Percentiles rank a stretch among this genome's conserved stretches.
These are phyloP conservation scores for Cercospora sesami DNA, from an alignment of 2,329 filamentous ascomycete genomes.

Conservation along the genomic window DNA sequence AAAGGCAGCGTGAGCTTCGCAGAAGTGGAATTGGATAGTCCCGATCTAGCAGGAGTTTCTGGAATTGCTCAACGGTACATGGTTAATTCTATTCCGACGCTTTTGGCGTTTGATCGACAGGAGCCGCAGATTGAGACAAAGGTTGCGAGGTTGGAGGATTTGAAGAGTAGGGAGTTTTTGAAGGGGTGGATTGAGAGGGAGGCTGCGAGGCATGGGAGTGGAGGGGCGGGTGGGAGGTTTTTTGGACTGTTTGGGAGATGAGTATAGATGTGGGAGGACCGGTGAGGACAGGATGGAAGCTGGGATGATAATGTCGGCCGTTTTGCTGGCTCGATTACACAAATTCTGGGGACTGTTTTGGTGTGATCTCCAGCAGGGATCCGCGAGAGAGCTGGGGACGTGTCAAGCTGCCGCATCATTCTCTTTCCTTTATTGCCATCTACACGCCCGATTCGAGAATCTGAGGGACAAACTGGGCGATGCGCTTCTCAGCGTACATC, in stretches of 20 bases:
- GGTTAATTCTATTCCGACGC: conserved; percentile 51
- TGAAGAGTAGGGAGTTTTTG: conserved; percentile 49
- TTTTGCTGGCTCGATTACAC: not conserved
- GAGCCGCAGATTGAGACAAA: conserved; percentile 53
- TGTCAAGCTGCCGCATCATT: too few relatives aligned
- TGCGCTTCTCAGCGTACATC: too few relatives aligned
- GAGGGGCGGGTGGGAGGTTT: conserved; percentile 48
- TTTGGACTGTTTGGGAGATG: conserved; percentile 38
- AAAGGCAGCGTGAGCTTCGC: conserved; percentile 50
- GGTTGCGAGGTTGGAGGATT: conserved; percentile 46
- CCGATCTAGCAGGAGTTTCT: conserved; percentile 42
- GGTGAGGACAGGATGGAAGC: not conserved
- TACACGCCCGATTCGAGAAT: too few relatives aligned
- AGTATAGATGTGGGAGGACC: not conserved
- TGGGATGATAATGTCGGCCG: not conserved
- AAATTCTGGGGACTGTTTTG: not conserved
- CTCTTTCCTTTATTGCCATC: too few relatives aligned
- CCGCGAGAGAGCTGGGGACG: too few relatives aligned
- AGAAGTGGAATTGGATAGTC: conserved; percentile 52
- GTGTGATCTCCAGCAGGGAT: too few relatives aligned
- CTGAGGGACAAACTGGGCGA: too few relatives aligned
- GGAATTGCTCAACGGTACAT: conserved; percentile 45
- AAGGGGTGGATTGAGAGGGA: conserved; percentile 51
- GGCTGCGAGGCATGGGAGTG: conserved; percentile 48
- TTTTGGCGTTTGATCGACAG: conserved; percentile 52